Base-by-base conservation (phyloP, 805 yeast species). In the Wickerhamomyces chambardii region DNA sequence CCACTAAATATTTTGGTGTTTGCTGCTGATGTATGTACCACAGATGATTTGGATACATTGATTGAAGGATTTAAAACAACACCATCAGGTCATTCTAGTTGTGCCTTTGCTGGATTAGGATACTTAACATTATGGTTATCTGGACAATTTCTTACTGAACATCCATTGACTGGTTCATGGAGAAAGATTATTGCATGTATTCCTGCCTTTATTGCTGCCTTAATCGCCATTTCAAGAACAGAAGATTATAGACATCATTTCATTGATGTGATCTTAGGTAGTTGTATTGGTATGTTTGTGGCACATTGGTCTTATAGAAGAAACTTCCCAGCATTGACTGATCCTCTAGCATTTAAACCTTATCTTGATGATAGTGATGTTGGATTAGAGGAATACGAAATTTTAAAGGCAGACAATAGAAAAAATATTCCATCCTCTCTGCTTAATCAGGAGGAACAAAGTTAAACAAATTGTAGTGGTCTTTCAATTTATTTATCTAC, bases 221-320 rank as follows among this genome's bases (percentile, higher is more conserved):
- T 79, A 43, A 78, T 90, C 45, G 97, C 97, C 0, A 57, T 84
- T 31, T 76, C 92, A 28, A 71, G 98, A 48, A 84, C 95, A 1
- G 81, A 83, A 48, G 98, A 90, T 58, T 89, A 89, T 59, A 70
- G 97, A 54, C 98, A 90, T 52, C 97, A 90, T 58, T 86, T 84
- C 51, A 64, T 84, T 15, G 98, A 90, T 56, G 81, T 92, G 1
- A 46, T 82, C 2, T 50, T 80, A 14, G 98, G 98, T 4, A 64
- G 82, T 21, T 15, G 64, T 2, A 51, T 90, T 3, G 98, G 98
- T 1, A 42, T 60, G 5, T 39, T 62, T 3, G 58, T 80, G 25
- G 90, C 89, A 45, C 55, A 55, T 41, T 56, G 56, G 50, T 41
- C 57, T 3, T 66, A 66, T 36, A 56, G 56, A 41, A 52, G 64